phyloP scores from a whole-genome alignment of 2,329 filamentous ascomycete genomes.

The Colletotrichum tofieldiae region DNA sequence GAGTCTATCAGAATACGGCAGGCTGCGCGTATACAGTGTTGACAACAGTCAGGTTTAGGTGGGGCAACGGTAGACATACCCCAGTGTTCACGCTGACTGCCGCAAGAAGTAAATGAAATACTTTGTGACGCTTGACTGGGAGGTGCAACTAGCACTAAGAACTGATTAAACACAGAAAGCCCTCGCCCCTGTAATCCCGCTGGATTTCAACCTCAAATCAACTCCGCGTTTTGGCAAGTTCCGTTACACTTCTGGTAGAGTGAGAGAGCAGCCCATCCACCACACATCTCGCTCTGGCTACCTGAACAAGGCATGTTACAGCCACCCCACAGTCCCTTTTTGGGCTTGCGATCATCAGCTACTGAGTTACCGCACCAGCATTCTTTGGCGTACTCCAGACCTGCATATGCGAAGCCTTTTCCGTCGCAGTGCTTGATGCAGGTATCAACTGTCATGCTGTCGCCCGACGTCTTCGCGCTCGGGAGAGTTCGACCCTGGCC shows the following conservation, averaged over 20 bases:
- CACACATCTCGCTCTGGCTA: slow-evolving; percentile 37
- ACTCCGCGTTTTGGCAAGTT: slow-evolving; percentile 46
- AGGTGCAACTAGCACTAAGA: background rate
- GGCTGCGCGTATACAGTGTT: background rate
- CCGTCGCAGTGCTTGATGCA: slow-evolving; percentile 54
- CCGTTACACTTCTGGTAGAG: slow-evolving; percentile 55
- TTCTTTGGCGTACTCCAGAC: slow-evolving; percentile 56
- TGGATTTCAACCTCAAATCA: slow-evolving; percentile 26
- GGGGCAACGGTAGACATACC: background rate
- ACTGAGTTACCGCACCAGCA: slow-evolving; percentile 56
- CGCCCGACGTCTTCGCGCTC: slow-evolving; percentile 48
- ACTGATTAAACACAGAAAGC: background rate
- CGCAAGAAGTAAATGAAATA: background rate
- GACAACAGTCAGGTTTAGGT: background rate
- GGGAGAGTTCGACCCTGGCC: slow-evolving; percentile 51
- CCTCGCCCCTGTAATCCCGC: background rate
- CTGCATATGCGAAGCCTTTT: slow-evolving; percentile 50
- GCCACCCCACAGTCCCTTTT: slow-evolving; percentile 58
- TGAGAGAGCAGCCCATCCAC: slow-evolving; percentile 50
- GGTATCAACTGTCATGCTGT: slow-evolving; percentile 52
- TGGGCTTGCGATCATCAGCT: slow-evolving; percentile 48
- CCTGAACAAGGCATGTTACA: slow-evolving; percentile 52
- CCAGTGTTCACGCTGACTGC: background rate
- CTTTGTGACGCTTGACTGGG: background rate
- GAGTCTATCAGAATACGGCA: background rate